These are phyloP conservation scores for Pichia cephalocereana DNA, from an alignment of 805 yeast genomes.

Conservation along the genomic window DNA sequence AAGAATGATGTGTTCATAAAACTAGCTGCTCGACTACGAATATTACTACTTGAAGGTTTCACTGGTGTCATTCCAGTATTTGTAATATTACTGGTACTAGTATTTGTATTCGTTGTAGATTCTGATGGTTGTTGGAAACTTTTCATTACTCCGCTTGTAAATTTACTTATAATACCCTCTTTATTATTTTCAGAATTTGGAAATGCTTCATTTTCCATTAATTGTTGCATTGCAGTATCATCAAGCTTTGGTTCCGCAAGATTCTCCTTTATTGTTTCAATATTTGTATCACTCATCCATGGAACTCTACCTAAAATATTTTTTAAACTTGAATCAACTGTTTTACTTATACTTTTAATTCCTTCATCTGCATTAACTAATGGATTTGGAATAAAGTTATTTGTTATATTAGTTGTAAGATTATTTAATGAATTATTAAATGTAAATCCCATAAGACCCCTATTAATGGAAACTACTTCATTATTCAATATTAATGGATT, in stretches of 20 bases:
- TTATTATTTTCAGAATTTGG: slow-evolving; percentile 4
- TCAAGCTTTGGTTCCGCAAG: not conserved
- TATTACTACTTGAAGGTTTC: slow-evolving; percentile 1
- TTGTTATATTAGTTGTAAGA: slow-evolving; percentile 2
- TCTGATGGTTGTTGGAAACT: slow-evolving; percentile 21
- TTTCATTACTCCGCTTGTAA: slow-evolving; percentile 28
- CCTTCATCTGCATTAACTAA: slow-evolving; percentile 30
- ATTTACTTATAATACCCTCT: slow-evolving; percentile 14
- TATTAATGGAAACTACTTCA: not conserved
- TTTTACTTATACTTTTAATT: slow-evolving; percentile 23
- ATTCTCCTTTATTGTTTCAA: not conserved
- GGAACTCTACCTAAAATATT: slow-evolving; percentile 27
- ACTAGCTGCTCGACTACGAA: slow-evolving; percentile 26
- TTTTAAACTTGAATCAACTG: slow-evolving; percentile 28
- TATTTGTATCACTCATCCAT: slow-evolving; percentile 9
- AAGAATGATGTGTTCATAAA: slow-evolving; percentile 20
- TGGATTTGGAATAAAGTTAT: slow-evolving; percentile 7
- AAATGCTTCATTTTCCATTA: slow-evolving; percentile 23
- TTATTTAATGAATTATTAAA: not conserved
- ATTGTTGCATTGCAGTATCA: slow-evolving; percentile 18
- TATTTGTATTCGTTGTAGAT: slow-evolving; percentile 1
- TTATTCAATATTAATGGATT: slow-evolving; percentile 1
- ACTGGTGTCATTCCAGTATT: not conserved
- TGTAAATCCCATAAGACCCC: not conserved
- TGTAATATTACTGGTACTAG: not conserved